Evolutionary conservation across 148 eudicot species (phyloP).

Genomic region (Linanthus parryae): DNA sequence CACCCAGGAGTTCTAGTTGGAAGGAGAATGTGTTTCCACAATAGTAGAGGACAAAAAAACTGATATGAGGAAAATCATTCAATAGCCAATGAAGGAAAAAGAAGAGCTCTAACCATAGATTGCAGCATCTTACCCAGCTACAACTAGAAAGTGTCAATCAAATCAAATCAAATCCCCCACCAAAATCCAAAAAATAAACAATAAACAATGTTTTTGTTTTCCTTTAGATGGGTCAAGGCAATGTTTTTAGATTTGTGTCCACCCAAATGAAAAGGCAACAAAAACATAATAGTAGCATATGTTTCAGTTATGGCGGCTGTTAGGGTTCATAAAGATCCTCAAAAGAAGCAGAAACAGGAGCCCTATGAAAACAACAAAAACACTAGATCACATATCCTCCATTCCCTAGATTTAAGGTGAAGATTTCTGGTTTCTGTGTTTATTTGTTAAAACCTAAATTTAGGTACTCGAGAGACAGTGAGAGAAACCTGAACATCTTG

Average conservation of each 20-base stretch:
- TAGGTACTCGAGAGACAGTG: not conserved
- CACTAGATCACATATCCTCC: slow-evolving; percentile 16
- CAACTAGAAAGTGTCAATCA: too few species aligned
- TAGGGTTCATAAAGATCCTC: slow-evolving; percentile 20
- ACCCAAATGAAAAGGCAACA: too few species aligned
- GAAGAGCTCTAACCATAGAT: too few species aligned
- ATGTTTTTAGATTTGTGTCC: too few species aligned
- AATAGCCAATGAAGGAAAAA: not conserved
- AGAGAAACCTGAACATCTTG: slow-evolving; percentile 27
- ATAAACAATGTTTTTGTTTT: too few species aligned
- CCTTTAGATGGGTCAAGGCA: too few species aligned
- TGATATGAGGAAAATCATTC: not conserved
- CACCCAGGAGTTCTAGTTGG: slow-evolving; percentile 16
- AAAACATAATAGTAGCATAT: slow-evolving; percentile 1
- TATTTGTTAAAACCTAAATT: not conserved
- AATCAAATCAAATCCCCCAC: too few species aligned
- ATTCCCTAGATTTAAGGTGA: slow-evolving; percentile 21
- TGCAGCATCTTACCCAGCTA: too few species aligned
- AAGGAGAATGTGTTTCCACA: not conserved
- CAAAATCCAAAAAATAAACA: too few species aligned
- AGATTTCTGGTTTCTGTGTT: not conserved
- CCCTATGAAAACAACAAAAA: slow-evolving; percentile 31
- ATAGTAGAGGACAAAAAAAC: slow-evolving; percentile 16
- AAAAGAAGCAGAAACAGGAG: slow-evolving; percentile 27
- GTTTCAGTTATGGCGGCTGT: slow-evolving; percentile 25